Evolutionary conservation across 352 stramenopile species (phyloP), one percentile per base, ranked within the genome.

Genomic region (Globisporangium megalacanthum): DNA sequence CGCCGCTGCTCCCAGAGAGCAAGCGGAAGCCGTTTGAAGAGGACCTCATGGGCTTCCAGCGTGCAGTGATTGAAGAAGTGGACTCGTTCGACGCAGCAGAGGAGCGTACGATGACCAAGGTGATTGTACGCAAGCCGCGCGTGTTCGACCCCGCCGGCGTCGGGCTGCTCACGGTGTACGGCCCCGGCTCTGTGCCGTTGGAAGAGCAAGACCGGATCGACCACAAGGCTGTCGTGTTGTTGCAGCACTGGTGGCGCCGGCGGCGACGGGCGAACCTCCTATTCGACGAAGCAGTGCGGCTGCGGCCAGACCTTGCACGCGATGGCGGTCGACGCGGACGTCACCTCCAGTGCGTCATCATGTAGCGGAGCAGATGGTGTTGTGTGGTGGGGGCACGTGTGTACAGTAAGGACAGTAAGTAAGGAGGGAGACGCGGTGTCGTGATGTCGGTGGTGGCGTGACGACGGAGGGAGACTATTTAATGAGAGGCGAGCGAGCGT

Each of bases 151-250:
- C 75, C 15, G 68, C 77, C 51, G 79, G 80, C 29, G 72, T 95
- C 22, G 86, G 86, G 2, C 66, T 95, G 33, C 61, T 95, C 9
- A 88, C 80, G 11, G 76, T 92, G 37, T 95, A 95, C 54, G 86
- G 86, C 4, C 82, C 86, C 4, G 86, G 86, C 39, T 91, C 83
- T n/a, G 71, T 94, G 37, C 86, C 86, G n/a, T 72, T 91, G 64
- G 86, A 95, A 79, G 83, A 95, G 53, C 86, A 95, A 65, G 79
- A 90, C 44, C 83, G 80, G 22, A 93, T 95, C 58, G 83, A 95
- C 55, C 77, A 89, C 55, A 81, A 83, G 47, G 83, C 86, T 0
- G 81, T 89, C 20, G 69, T 95, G 15, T 46, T 92, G 29, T 42
- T 95, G 35, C 85, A 95, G 56, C 72, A 92, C 15, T 95, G 85